These are phyloP conservation scores for Pseudocercospora macadamiae DNA, from an alignment of 2,329 filamentous ascomycete species.

Conservation along the genomic window DNA sequence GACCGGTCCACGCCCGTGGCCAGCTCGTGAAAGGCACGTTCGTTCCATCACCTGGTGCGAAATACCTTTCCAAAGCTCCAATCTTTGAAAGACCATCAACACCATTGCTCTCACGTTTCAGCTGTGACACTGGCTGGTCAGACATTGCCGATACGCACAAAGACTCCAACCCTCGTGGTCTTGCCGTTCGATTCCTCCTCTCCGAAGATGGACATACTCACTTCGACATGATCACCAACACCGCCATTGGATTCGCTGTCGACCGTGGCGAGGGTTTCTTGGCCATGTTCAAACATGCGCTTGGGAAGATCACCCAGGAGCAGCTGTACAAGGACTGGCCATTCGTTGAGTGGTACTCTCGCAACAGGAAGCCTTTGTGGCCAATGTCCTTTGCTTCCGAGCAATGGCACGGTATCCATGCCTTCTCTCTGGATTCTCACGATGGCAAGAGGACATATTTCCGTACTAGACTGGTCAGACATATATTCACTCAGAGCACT, in stretches of 20 bases:
- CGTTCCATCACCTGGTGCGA: neutral
- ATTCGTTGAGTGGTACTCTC: constrained; percentile 6
- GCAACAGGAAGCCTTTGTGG: constrained; percentile 12
- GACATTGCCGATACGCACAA: constrained; percentile 23
- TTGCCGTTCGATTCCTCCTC: constrained; percentile 21
- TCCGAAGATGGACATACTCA: constrained; percentile 24
- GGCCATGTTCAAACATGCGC: constrained; percentile 5
- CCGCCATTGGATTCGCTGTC: constrained; percentile 22
- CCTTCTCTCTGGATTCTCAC: constrained; percentile 6
- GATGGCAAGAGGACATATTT: constrained; percentile 15
- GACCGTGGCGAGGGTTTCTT: constrained; percentile 10
- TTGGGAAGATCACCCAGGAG: constrained; percentile 9
- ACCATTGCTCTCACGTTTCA: constrained; percentile 23
- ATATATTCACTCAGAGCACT: neutral
- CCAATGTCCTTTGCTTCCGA: constrained; percentile 13
- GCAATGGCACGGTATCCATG: constrained; percentile 17
- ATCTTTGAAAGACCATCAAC: constrained; percentile 22
- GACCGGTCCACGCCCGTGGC: constrained; percentile 16
- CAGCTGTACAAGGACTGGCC: constrained; percentile 14
- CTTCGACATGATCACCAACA: constrained; percentile 27
- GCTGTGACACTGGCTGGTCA: constrained; percentile 22
- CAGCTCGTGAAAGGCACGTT: constrained; percentile 17
- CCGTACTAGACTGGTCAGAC: constrained; percentile 9
- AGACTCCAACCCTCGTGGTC: constrained; percentile 18
- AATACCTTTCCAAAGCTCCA: constrained; percentile 20